Percentiles rank a stretch among this genome's conserved stretches.
These are phyloP conservation scores for Pyropia yezoensis DNA, from an alignment of 23 red algal species.

Conservation along the genomic window DNA sequence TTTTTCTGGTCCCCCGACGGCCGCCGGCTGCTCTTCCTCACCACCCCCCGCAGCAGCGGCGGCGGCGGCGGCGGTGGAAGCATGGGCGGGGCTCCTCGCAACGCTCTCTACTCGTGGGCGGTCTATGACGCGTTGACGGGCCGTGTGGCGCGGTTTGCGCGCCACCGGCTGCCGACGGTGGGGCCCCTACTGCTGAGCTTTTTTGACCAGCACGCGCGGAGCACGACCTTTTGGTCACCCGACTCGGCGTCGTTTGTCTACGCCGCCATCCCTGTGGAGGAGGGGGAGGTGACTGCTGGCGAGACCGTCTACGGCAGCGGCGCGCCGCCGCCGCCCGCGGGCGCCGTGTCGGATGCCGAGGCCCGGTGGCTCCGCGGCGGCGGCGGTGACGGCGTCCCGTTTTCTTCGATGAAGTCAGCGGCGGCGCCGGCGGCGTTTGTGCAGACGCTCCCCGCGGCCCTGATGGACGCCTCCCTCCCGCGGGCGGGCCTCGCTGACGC, in stretches of 20 bases:
- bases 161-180: constrained; percentile 41
- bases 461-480: too few species aligned
- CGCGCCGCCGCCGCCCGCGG: too few species aligned
- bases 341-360: too few species aligned
- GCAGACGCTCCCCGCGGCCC: too few species aligned
- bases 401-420: too few species aligned
- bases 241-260: constrained; percentile 63
- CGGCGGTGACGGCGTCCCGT: too few species aligned
- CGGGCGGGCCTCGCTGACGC: too few species aligned
- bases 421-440: too few species aligned
- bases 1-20: constrained; percentile 68
- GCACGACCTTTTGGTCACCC: constrained; percentile 55
- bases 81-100: constrained; percentile 12
- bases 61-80: background rate
- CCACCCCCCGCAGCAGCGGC: constrained; percentile 12
- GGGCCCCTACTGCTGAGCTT: constrained; percentile 51
- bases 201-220: constrained; percentile 38
- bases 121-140: constrained; percentile 33
- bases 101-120: constrained; percentile 15
- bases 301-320: too few species aligned
- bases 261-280: constrained; percentile 23
- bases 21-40: constrained; percentile 41
- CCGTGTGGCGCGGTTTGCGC: constrained; percentile 43
- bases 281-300: background rate
- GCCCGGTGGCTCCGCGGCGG: too few species aligned